These are phyloP conservation scores for Punctularia strigosozonata DNA, from an alignment of 768 basidiomycete genomes.

Conservation along the genomic window DNA sequence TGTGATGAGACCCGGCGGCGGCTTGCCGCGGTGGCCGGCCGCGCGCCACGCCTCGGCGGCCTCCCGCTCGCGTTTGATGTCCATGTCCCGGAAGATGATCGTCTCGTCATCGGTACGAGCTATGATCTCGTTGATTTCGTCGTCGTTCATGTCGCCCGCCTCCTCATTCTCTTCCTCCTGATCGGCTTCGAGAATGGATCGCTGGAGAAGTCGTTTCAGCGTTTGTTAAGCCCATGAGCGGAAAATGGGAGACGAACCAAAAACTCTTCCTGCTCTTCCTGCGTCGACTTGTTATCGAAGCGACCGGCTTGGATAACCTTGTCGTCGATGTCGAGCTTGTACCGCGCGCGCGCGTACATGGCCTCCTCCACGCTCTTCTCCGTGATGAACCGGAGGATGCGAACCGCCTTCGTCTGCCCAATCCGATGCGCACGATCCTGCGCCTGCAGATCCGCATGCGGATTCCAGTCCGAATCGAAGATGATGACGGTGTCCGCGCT, in stretches of 20 bases:
- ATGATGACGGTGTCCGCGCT: constrained; percentile 96
- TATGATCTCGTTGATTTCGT: constrained; percentile 89
- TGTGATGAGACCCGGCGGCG: constrained; percentile 66
- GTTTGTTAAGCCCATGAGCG: constrained; percentile 1
- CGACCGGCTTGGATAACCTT: constrained; percentile 99
- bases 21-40: constrained; percentile 64
- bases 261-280: constrained; percentile 95
- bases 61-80: constrained; percentile 65
- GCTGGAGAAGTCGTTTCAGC: constrained; percentile 31
- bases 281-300: constrained; percentile 97
- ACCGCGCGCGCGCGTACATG: constrained; percentile 89
- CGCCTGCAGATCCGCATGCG: constrained; percentile 97
- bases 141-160: constrained; percentile 86
- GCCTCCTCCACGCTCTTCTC: constrained; percentile 98
- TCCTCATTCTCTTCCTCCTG: constrained; percentile 87
- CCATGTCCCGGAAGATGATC: constrained; percentile 70
- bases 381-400: constrained; percentile 93
- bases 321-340: constrained; percentile 97
- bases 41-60: constrained; percentile 55
- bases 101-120: constrained; percentile 76
- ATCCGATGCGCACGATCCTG: constrained; percentile 99
- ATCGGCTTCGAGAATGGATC: constrained; percentile 81
- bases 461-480: constrained; percentile 73
- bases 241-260: constrained; percentile 46
- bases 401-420: constrained; percentile 95